Percentiles rank a stretch among this genome's conserved stretches.
Evolutionary conservation across 2,329 filamentous ascomycete genomes (phyloP).

Genomic region (Arthrocladium fulminans): DNA sequence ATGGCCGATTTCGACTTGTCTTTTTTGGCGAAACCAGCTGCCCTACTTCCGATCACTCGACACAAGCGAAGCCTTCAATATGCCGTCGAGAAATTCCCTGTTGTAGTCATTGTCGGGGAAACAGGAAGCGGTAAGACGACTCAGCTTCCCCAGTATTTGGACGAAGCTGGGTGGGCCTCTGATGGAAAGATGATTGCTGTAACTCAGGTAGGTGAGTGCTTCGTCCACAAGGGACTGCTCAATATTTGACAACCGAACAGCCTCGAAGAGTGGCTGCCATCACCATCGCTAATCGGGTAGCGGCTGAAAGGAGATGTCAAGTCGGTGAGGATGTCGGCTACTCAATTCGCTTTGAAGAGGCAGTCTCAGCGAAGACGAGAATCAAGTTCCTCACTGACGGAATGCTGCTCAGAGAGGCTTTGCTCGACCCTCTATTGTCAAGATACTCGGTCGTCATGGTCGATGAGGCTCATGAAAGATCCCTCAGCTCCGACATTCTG

Average conservation of each 20-base stretch:
- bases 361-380: constrained; percentile 71
- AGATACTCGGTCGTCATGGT: constrained; percentile 55
- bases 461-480: constrained; percentile 77
- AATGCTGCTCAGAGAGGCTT: constrained; percentile 77
- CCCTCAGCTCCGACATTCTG: constrained; percentile 82
- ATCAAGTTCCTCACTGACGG: constrained; percentile 97
- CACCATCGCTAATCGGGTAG: constrained; percentile 78
- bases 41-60: constrained; percentile 76
- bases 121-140: constrained; percentile 95
- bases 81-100: constrained; percentile 70
- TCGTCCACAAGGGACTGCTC: not conserved
- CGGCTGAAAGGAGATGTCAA: constrained; percentile 78
- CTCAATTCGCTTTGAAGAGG: constrained; percentile 85
- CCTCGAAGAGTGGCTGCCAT: constrained; percentile 84
- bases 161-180: constrained; percentile 78
- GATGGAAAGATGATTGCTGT: constrained; percentile 76
- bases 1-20: constrained; percentile 37
- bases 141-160: constrained; percentile 84
- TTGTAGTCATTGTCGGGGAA: constrained; percentile 85
- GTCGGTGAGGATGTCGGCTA: constrained; percentile 88
- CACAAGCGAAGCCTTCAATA: constrained; percentile 75
- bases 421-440: constrained; percentile 83
- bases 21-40: constrained; percentile 71
- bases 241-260: constrained; percentile 37
- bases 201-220: constrained; percentile 63